phyloP scores from a whole-genome alignment of 2,329 filamentous ascomycete species.

The Sclerotinia minor region DNA sequence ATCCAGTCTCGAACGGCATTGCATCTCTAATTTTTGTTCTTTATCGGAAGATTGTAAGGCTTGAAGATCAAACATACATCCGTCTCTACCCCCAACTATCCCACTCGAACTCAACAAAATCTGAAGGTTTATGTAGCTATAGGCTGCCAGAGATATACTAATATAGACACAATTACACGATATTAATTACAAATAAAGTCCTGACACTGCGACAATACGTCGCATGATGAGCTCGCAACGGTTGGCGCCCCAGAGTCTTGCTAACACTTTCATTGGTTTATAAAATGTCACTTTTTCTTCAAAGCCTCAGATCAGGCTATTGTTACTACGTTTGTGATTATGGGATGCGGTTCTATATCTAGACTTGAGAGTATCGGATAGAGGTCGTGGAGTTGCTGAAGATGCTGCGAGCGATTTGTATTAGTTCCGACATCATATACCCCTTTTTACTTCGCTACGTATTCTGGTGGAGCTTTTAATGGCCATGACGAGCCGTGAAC shows the following conservation, averaged over 20 bases:
- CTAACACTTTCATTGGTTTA: neutral
- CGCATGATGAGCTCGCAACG: no score
- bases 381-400: neutral
- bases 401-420: neutral
- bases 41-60: no score
- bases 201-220: no score
- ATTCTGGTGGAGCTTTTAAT: neutral
- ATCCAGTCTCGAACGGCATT: no score
- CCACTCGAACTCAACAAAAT: no score
- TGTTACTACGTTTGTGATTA: conserved; percentile 27
- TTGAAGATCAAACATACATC: no score
- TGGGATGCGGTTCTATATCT: conserved; percentile 30
- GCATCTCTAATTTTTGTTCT: no score
- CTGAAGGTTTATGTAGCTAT: no score
- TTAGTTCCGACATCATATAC: neutral
- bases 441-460: neutral
- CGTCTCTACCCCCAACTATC: no score
- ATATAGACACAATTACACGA: no score
- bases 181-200: no score
- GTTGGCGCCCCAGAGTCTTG: neutral
- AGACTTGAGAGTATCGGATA: neutral
- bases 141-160: no score
- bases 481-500: conserved; percentile 51
- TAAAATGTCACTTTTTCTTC: neutral
- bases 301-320: conserved; percentile 47